Conservation (phyloP, 2,329 filamentous ascomycete species). For the Epichloe festucae region DNA sequence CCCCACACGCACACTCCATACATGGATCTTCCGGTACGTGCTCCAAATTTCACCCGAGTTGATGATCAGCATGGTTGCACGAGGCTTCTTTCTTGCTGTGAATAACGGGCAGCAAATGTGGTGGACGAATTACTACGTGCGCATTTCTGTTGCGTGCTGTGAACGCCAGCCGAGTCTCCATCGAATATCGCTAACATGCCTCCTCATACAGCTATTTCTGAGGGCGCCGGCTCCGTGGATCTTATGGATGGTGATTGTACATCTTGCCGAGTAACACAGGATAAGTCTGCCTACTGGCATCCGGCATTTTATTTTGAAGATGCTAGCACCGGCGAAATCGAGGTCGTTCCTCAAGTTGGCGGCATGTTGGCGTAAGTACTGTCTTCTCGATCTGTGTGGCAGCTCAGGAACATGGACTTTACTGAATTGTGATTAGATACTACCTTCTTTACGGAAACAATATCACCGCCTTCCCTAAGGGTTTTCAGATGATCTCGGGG, state of each 20-base stretch:
- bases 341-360: conserved; percentile 60
- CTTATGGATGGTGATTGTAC: conserved; percentile 57
- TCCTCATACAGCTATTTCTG: conserved; percentile 44
- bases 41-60: neutral
- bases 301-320: conserved; percentile 69
- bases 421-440: conserved; percentile 43
- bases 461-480: conserved; percentile 60
- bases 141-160: neutral
- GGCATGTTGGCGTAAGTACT: conserved; percentile 70
- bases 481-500: conserved; percentile 75
- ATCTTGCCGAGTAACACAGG: conserved; percentile 65
- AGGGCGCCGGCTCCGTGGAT: conserved; percentile 40
- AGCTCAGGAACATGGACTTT: neutral
- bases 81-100: neutral
- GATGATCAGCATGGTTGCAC: neutral
- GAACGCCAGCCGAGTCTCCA: neutral
- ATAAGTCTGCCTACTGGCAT: conserved; percentile 83
- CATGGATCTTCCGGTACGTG: conserved; percentile 64
- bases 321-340: conserved; percentile 45
- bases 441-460: conserved; percentile 61
- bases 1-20: conserved; percentile 60
- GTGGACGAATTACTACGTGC: neutral
- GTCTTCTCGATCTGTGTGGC: neutral
- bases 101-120: neutral
- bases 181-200: neutral